These are phyloP conservation scores for Stemphylium beticola DNA, from an alignment of 2,329 filamentous ascomycete genomes.

Conservation along the genomic window DNA sequence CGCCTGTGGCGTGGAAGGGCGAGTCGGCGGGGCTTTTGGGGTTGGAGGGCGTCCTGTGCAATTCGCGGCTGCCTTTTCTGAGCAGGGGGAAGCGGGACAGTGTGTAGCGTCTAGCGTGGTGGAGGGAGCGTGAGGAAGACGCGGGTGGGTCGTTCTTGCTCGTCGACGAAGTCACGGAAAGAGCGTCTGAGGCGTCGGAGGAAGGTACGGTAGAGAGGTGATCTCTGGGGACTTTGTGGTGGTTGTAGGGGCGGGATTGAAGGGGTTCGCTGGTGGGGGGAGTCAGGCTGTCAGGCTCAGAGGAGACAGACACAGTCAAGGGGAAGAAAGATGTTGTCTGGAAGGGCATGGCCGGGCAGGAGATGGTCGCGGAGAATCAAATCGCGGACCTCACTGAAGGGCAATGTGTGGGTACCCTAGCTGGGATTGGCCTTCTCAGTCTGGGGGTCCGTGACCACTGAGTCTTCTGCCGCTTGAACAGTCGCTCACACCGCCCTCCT, in stretches of 20 bases:
- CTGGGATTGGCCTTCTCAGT: slow-evolving; percentile 36
- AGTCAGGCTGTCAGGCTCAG: slow-evolving; percentile 16
- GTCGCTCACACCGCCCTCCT: slow-evolving; percentile 35
- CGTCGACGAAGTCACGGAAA: slow-evolving; percentile 2
- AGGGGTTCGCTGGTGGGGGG: slow-evolving; percentile 13
- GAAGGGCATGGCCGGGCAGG: slow-evolving; percentile 42
- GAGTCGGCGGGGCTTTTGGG: slow-evolving; percentile 29
- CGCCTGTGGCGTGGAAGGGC: slow-evolving; percentile 31
- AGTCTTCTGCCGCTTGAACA: slow-evolving; percentile 33
- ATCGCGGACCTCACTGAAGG: slow-evolving; percentile 39
- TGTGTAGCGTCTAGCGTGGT: slow-evolving; percentile 35
- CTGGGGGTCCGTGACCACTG: slow-evolving; percentile 30
- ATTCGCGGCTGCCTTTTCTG: slow-evolving; percentile 42
- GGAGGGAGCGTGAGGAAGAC: slow-evolving; percentile 18
- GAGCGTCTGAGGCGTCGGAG: slow-evolving; percentile 14
- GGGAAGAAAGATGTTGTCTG: slow-evolving; percentile 38
- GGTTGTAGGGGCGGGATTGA: slow-evolving; percentile 1
- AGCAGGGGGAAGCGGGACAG: slow-evolving; percentile 45
- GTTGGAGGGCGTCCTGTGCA: slow-evolving; percentile 20
- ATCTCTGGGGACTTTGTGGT: slow-evolving; percentile 2
- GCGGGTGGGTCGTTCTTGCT: slow-evolving; percentile 17
- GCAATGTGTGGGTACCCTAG: slow-evolving; percentile 46
- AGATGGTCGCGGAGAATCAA: slow-evolving; percentile 41
- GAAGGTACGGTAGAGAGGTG: slow-evolving; percentile 6
- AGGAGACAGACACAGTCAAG: slow-evolving; percentile 30